Base-by-base conservation (phyloP, 352 stramenopile species). In the Peronospora belbahrii region DNA sequence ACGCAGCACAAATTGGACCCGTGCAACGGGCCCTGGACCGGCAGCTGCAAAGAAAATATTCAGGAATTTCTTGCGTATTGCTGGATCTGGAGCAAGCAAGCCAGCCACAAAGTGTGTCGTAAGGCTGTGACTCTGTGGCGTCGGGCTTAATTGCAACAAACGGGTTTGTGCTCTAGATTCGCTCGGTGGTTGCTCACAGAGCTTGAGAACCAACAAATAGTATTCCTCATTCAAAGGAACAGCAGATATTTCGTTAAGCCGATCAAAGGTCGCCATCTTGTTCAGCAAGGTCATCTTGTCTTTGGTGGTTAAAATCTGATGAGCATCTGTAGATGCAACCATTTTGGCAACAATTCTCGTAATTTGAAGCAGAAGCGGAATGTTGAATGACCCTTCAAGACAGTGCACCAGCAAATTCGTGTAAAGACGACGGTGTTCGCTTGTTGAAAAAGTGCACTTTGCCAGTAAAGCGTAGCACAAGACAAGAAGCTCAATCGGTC, bases 221-320 rank as follows among this genome's bases (percentile, higher is more conserved):
- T 94, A 93, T 51, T 83, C 77, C 15, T 86, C 72, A 33, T 81
- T 80, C 13, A 95, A 52, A 17, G 83, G 83, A 33, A 91, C 57
- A 20, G 83, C 76, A 10, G 83, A 81, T 23, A 93, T 88, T 40
- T 95, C 83, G 36, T 88, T 88, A 4, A 95, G 43, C 6, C 83
- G 74, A 31, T 95, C 81, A 42, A 95, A 92, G 9, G 69, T 79
- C 6, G 72, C 60, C 81, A 95, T 92, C 59, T 95, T 95, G 24
- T 59, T 81, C 3, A 95, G 59, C 45, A 95, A 51, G 20, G 76
- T 79, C 74, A 91, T 87, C 36, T 92, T 93, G 59, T 95, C 83
- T 54, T 95, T 95, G 23, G 79, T 67, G 3, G 77, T 78, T 36
- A 95, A 65, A n/a, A 91, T 42, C 13, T 75, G 62, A 14, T 62